Evolutionary conservation across 768 basidiomycete genomes (phyloP).

Genomic region (Suillus variegatus): DNA sequence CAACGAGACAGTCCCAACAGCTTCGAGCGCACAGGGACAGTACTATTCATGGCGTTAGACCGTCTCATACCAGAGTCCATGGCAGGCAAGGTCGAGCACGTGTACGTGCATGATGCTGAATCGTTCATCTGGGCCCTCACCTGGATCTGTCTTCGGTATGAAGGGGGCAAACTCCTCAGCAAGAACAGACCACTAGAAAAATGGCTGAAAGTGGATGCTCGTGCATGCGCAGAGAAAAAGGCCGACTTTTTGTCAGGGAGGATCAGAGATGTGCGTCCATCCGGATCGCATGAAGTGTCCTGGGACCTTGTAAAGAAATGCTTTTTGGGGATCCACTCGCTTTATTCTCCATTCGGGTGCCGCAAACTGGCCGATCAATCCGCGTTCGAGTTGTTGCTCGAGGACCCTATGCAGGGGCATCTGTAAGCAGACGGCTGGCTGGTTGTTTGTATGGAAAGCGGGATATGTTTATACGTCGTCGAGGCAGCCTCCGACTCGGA

Average conservation of each 20-base stretch:
- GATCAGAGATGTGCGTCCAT: background rate
- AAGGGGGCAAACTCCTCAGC: conserved; percentile 2
- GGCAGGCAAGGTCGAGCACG: background rate
- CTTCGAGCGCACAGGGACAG: conserved; percentile 15
- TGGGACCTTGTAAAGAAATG: background rate
- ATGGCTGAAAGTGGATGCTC: background rate
- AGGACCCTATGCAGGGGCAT: no score
- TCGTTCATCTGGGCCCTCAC: conserved; percentile 7
- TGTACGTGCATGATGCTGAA: conserved; percentile 6
- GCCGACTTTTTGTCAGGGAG: background rate
- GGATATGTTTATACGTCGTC: no score
- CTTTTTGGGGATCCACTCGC: background rate
- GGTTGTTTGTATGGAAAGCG: no score
- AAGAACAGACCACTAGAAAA: background rate
- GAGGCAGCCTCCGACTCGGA: no score
- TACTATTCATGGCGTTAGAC: conserved; percentile 15
- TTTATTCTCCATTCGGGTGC: background rate
- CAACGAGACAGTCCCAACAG: background rate
- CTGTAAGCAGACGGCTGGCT: no score
- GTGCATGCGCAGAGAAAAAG: background rate
- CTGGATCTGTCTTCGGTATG: conserved; percentile 5
- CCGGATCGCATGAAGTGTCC: background rate
- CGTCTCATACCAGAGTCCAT: background rate
- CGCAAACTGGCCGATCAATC: background rate
- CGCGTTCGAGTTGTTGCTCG: background rate